Evolutionary conservation across 148 eudicot genomes (phyloP).

Genomic region (Selenicereus undatus): DNA sequence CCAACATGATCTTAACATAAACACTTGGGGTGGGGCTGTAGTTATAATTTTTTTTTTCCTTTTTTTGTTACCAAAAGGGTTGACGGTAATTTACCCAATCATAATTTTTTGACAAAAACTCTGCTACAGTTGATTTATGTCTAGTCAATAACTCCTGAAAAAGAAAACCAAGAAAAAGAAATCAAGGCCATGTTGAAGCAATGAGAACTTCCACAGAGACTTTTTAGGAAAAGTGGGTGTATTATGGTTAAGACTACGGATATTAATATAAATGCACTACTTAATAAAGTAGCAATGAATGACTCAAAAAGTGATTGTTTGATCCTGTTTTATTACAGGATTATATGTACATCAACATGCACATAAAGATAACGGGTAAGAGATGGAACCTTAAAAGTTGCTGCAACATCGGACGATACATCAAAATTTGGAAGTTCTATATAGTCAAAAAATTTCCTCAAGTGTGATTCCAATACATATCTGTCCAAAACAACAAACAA

Average conservation of each 20-base stretch:
- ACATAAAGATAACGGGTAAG: not conserved
- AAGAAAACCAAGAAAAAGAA: not conserved
- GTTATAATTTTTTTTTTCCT: too few species aligned
- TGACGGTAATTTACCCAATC: constrained; percentile 33
- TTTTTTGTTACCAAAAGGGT: not conserved
- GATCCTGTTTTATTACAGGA: not conserved
- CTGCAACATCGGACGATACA: constrained; percentile 67
- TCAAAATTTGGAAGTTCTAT: constrained; percentile 67
- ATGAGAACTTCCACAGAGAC: not conserved
- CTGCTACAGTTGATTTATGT: constrained; percentile 54
- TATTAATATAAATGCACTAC: too few species aligned
- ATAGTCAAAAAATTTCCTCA: constrained; percentile 59
- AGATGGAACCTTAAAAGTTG: constrained; percentile 60
- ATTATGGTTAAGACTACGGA: not conserved
- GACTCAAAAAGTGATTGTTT: not conserved
- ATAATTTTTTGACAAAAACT: constrained; percentile 41
- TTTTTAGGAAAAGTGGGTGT: not conserved
- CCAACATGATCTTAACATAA: not conserved
- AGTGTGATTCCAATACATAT: constrained; percentile 52
- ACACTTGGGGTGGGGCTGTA: not conserved
- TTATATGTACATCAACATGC: not conserved
- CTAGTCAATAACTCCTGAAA: constrained; percentile 48
- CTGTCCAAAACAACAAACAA: constrained; percentile 27
- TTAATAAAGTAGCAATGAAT: too few species aligned
- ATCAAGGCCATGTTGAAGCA: not conserved